Evolutionary conservation across 208 protist species (phyloP).

Genomic region (Tritrichomonas musculus): DNA sequence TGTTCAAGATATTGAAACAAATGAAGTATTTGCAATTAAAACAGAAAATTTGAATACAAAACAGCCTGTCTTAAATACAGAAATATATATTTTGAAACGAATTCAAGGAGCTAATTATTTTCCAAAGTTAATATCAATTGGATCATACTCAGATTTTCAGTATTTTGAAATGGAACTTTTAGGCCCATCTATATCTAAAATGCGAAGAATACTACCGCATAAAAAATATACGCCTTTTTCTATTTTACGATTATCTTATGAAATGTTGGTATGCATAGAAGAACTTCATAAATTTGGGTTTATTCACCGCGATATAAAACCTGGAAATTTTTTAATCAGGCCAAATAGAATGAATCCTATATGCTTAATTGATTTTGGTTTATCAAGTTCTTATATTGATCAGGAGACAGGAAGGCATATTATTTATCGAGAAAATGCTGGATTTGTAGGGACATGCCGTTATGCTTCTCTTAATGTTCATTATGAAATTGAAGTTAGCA

Average conservation of each 20-base stretch:
- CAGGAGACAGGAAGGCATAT: not conserved
- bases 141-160: not conserved
- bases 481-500: not conserved
- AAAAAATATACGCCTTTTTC: not conserved
- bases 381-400: not conserved
- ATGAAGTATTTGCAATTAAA: not conserved
- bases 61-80: not conserved
- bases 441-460: not conserved
- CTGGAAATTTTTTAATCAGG: not conserved
- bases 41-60: not conserved
- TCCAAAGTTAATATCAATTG: not conserved
- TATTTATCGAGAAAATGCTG: not conserved
- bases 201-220: not conserved
- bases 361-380: not conserved
- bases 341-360: not conserved
- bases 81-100: not conserved
- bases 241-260: not conserved
- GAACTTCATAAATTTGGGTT: not conserved
- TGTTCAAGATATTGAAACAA: not conserved
- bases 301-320: not conserved
- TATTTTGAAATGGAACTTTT: not conserved
- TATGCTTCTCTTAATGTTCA: not conserved
- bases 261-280: conserved; percentile 10
- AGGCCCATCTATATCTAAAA: not conserved
- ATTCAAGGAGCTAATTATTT: not conserved